phyloP scores from a whole-genome alignment of 108 stramenopile species.

The Stephanodiscus triporus region DNA sequence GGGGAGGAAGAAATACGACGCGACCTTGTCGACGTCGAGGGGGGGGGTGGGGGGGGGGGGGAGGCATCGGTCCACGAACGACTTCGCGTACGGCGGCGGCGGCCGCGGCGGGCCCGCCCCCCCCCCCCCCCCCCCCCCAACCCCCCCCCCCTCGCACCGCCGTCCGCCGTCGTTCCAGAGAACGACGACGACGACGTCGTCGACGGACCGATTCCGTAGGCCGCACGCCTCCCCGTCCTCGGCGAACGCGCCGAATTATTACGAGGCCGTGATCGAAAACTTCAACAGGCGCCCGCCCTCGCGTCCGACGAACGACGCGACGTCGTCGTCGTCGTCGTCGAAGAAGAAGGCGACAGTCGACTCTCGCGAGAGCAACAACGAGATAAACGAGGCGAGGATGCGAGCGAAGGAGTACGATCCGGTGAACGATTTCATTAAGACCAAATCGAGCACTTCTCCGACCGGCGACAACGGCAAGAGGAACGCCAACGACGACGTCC shows the following conservation, averaged over 20 bases:
- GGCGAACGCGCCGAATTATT: background rate
- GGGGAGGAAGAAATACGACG: conserved; percentile 84
- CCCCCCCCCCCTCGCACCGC: no score
- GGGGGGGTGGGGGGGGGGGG: conserved; percentile 44
- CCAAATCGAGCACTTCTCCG: background rate
- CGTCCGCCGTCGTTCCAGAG: background rate
- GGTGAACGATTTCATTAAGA: background rate
- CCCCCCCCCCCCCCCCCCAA: no score
- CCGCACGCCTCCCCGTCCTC: background rate
- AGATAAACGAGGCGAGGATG: background rate
- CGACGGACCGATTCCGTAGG: background rate
- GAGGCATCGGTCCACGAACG: background rate
- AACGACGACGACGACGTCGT: no score
- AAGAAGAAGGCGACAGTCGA: no score
- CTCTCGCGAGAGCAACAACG: no score
- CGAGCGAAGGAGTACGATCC: background rate
- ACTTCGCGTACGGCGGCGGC: background rate
- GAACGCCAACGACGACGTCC: background rate
- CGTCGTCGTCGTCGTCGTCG: background rate
- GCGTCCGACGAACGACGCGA: background rate
- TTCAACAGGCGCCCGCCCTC: background rate
- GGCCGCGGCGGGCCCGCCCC: background rate
- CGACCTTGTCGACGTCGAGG: conserved; percentile 79
- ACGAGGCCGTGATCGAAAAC: background rate
- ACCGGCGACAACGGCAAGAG: background rate